Percentiles rank a stretch among this genome's conserved stretches.
Evolutionary conservation across 2,329 filamentous ascomycete genomes (phyloP).

Genomic region (Xenosphaeropsis pyriputrescens): DNA sequence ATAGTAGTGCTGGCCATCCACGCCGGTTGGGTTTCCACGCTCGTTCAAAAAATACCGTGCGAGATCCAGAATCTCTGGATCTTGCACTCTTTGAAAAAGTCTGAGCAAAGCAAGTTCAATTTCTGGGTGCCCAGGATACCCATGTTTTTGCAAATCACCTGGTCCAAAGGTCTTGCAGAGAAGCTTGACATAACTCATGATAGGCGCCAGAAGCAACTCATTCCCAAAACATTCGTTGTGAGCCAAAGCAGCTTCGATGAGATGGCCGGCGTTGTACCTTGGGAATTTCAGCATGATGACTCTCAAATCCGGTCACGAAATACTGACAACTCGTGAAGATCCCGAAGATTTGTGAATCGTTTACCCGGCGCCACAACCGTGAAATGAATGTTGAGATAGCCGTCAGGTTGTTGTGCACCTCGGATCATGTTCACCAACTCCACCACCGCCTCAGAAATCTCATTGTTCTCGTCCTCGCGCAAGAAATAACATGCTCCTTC

Average conservation of each 20-base stretch:
- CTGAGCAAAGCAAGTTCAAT: constrained; percentile 33
- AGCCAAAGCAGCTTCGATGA: constrained; percentile 44
- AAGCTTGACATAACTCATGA: constrained; percentile 37
- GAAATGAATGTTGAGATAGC: constrained; percentile 49
- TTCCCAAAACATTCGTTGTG: constrained; percentile 37
- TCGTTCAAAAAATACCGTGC: constrained; percentile 42
- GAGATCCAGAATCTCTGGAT: constrained; percentile 25
- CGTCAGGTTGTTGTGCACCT: constrained; percentile 39
- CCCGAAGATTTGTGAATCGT: constrained; percentile 41
- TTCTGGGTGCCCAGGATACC: constrained; percentile 45
- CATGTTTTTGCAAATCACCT: constrained; percentile 30
- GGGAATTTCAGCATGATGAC: background rate
- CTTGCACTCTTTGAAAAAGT: constrained; percentile 24
- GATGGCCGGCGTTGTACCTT: constrained; percentile 44
- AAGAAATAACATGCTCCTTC: constrained; percentile 46
- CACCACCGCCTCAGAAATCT: constrained; percentile 32
- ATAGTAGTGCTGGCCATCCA: constrained; percentile 35
- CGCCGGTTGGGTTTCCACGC: constrained; percentile 34
- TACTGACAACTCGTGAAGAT: constrained; percentile 44
- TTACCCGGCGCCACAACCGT: constrained; percentile 40
- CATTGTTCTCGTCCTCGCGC: constrained; percentile 22
- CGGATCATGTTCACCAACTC: constrained; percentile 44
- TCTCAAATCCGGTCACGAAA: background rate
- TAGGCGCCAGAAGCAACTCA: constrained; percentile 31
- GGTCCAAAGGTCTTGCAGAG: constrained; percentile 36